phyloP scores from a whole-genome alignment of 352 stramenopile genomes.

The Globisporangium canariense region DNA sequence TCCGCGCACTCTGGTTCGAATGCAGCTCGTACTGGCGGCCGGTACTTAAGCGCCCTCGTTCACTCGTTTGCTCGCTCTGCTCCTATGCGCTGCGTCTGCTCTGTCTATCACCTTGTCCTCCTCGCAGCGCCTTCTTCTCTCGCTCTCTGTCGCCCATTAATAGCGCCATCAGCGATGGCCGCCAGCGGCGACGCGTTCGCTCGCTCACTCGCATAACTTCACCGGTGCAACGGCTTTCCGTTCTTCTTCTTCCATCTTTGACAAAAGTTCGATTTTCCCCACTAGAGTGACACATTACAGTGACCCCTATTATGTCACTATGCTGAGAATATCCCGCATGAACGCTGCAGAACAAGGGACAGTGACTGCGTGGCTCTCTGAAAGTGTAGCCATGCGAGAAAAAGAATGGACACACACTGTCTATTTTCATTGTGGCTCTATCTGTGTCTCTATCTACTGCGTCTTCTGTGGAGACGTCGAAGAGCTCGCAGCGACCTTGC shows the following conservation, averaged over 20 bases:
- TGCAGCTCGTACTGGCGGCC: not conserved
- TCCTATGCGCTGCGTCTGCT: too few species aligned
- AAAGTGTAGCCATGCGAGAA: too few species aligned
- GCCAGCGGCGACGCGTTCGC: not conserved
- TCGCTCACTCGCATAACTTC: not conserved
- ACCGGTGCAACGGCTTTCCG: not conserved
- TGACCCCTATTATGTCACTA: too few species aligned
- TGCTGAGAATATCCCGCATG: too few species aligned
- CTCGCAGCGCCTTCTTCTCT: not conserved
- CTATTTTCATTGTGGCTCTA: too few species aligned
- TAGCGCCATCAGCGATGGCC: not conserved
- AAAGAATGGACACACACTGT: too few species aligned
- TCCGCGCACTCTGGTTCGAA: not conserved
- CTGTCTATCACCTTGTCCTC: too few species aligned
- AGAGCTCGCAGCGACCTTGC: not conserved
- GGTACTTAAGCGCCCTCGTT: not conserved
- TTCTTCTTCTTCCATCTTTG: not conserved
- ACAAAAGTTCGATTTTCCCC: not conserved
- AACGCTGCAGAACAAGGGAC: too few species aligned
- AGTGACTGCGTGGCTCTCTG: too few species aligned
- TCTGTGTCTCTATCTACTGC: not conserved
- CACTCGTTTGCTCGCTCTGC: not conserved
- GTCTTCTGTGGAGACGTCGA: conserved; percentile 2
- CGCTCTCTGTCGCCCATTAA: not conserved
- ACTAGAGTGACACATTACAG: too few species aligned